Conservation (phyloP, 2,329 filamentous ascomycete genomes). For the Phoma herbarum region DNA sequence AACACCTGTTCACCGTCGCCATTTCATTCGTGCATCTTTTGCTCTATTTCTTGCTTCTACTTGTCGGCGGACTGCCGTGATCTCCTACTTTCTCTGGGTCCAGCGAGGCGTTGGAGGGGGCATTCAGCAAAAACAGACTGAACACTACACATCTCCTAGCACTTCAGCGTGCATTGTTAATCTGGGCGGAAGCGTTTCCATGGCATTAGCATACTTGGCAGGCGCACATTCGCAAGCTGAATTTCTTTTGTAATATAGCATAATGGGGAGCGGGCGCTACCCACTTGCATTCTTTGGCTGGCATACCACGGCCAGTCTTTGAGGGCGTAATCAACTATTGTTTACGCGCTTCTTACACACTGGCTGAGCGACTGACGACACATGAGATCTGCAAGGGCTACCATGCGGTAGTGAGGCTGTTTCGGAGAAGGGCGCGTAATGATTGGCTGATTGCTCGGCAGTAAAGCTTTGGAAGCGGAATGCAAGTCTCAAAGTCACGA, state of each 20-base stretch:
- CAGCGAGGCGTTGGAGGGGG: constrained; percentile 39
- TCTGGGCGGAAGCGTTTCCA: constrained; percentile 16
- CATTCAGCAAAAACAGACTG: constrained; percentile 24
- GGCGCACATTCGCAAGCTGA: constrained; percentile 12
- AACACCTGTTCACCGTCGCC: constrained; percentile 1
- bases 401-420: constrained; percentile 8
- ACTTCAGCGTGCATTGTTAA: constrained; percentile 19
- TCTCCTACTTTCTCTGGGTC: constrained; percentile 26
- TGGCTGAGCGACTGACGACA: constrained; percentile 15
- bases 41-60: constrained; percentile 26
- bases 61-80: constrained; percentile 13
- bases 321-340: constrained; percentile 16
- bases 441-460: constrained; percentile 14
- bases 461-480: constrained; percentile 6
- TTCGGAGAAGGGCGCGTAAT: constrained; percentile 11
- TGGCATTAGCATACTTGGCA: constrained; percentile 19
- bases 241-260: constrained; percentile 22
- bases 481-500: constrained; percentile 5
- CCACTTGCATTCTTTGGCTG: constrained; percentile 21
- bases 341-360: constrained; percentile 4
- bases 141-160: constrained; percentile 13
- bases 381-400: constrained; percentile 18
- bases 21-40: constrained; percentile 29
- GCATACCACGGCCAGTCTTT: constrained; percentile 23
- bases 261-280: constrained; percentile 16